A percentile compares a stretch with the other conserved stretches of the same genome.
phyloP scores from a whole-genome alignment of 2,329 filamentous ascomycete genomes.

The Verticillium alfalfae region DNA sequence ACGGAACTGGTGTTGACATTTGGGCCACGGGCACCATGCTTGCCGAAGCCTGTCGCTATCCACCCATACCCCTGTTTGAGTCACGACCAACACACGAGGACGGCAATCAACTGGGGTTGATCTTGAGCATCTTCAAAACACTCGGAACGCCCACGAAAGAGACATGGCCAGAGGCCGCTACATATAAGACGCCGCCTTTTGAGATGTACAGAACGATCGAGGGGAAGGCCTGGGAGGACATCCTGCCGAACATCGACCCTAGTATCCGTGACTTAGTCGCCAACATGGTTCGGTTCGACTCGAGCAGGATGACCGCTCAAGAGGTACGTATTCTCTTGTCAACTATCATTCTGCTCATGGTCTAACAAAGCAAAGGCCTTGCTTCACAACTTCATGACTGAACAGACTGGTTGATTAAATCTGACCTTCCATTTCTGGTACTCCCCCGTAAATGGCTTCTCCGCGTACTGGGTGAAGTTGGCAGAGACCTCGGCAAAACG shows the following conservation, averaged over 20 bases:
- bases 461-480: no score
- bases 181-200: slow-evolving; percentile 73
- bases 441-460: no score
- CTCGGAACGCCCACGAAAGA: slow-evolving; percentile 78
- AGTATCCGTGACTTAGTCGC: slow-evolving; percentile 61
- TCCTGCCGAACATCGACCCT: slow-evolving; percentile 58
- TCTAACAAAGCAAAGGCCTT: neutral
- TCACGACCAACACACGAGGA: slow-evolving; percentile 68
- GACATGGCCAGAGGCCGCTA: slow-evolving; percentile 74
- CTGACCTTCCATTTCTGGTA: no score
- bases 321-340: slow-evolving; percentile 19
- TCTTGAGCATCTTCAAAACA: slow-evolving; percentile 87
- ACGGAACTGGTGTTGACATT: slow-evolving; percentile 71
- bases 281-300: slow-evolving; percentile 68
- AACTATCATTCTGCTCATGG: neutral
- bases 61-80: slow-evolving; percentile 67
- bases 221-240: slow-evolving; percentile 58
- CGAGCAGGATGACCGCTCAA: slow-evolving; percentile 59
- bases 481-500: no score
- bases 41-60: slow-evolving; percentile 61
- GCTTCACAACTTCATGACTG: neutral
- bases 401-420: no score
- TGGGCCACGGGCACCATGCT: slow-evolving; percentile 85
- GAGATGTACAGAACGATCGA: slow-evolving; percentile 80
- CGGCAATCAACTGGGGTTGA: slow-evolving; percentile 85